Conservation (phyloP, 305 asterid genomes). For the Salvia sclarea region DNA sequence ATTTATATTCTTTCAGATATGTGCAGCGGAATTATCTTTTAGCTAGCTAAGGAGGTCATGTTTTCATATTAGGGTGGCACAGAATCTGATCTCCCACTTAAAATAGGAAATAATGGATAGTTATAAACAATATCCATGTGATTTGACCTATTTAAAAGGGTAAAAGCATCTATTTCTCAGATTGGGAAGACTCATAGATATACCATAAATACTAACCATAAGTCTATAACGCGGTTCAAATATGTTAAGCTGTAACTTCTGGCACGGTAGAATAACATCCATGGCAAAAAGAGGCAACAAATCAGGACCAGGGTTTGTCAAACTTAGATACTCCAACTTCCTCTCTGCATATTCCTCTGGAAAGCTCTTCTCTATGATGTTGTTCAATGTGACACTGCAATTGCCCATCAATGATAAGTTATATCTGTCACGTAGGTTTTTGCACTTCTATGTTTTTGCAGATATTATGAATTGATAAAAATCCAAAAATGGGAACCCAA, state of each 20-base stretch:
- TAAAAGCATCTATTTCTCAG: background rate
- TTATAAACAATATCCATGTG: background rate
- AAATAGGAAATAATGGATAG: background rate
- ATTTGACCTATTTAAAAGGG: background rate
- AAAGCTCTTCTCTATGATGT: slow-evolving; percentile 85
- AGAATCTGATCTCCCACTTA: background rate
- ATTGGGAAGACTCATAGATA: background rate
- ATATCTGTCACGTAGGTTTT: slow-evolving; percentile 24
- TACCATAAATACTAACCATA: slow-evolving; percentile 63
- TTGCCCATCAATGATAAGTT: slow-evolving; percentile 35
- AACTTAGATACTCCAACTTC: slow-evolving; percentile 71
- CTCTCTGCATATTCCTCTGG: slow-evolving; percentile 92
- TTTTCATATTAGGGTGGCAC: background rate
- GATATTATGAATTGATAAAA: background rate
- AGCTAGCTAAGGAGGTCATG: slow-evolving; percentile 3
- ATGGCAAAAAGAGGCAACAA: slow-evolving; percentile 94
- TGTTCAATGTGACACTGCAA: slow-evolving; percentile 90
- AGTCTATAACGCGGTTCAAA: slow-evolving; percentile 98
- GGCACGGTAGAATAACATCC: slow-evolving; percentile 97
- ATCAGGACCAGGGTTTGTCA: slow-evolving; percentile 73
- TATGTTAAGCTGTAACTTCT: slow-evolving; percentile 88
- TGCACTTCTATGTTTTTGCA: slow-evolving; percentile 15
- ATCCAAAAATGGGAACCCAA: background rate
- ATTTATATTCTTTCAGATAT: background rate
- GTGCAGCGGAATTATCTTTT: slow-evolving; percentile 12